These are phyloP conservation scores for Pterula multifida DNA, from an alignment of 1,284 basidiomycete genomes.

Conservation along the genomic window DNA sequence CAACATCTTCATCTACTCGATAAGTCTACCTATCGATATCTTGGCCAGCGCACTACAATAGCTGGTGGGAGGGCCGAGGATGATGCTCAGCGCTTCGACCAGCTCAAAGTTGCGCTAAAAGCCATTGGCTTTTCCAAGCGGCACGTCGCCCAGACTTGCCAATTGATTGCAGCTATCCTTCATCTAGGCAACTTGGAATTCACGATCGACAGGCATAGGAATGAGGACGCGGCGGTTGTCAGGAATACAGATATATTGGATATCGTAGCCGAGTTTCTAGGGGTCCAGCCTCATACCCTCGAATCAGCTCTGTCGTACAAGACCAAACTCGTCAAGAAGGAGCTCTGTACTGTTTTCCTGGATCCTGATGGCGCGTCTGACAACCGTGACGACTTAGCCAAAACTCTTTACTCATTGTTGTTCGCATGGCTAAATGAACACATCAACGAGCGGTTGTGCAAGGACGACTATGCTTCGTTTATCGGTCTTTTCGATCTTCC, in stretches of 20 bases:
- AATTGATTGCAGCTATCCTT: constrained; percentile 88
- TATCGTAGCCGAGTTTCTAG: constrained; percentile 85
- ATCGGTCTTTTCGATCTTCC: constrained; percentile 95
- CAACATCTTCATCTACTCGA: constrained; percentile 77
- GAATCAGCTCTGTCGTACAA: constrained; percentile 86
- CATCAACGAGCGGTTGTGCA: constrained; percentile 89
- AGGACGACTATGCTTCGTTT: constrained; percentile 84
- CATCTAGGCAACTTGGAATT: constrained; percentile 96
- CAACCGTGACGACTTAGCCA: constrained; percentile 89
- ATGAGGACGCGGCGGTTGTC: constrained; percentile 84
- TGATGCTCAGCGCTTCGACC: constrained; percentile 65
- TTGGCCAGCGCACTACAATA: constrained; percentile 49
- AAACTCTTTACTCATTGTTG: constrained; percentile 86
- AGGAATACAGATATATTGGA: constrained; percentile 70
- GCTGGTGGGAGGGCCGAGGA: constrained; percentile 57
- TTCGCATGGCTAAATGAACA: constrained; percentile 97
- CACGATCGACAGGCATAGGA: constrained; percentile 66
- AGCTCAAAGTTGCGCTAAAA: constrained; percentile 90
- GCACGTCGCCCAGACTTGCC: constrained; percentile 89
- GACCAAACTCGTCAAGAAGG: constrained; percentile 86
- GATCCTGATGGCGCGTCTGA: constrained; percentile 88
- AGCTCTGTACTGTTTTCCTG: constrained; percentile 92
- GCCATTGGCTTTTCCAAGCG: constrained; percentile 86
- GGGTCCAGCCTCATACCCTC: constrained; percentile 64
- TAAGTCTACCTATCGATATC: constrained; percentile 72